Conservation (phyloP, 2,329 filamentous ascomycete genomes). For the Trichoderma simmonsii region DNA sequence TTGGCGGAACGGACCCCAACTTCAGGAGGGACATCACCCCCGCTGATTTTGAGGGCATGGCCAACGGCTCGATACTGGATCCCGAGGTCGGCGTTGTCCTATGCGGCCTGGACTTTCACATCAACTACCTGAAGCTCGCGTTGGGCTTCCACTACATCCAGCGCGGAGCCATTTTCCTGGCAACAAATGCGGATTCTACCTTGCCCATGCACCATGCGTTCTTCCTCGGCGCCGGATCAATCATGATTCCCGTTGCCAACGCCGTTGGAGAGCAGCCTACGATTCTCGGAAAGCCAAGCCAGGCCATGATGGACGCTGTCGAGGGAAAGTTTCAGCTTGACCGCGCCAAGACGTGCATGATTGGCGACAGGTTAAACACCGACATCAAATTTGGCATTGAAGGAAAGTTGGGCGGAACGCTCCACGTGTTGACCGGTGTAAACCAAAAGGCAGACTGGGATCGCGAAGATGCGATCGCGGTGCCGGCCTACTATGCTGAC, state of each 20-base stretch:
- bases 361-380: constrained; percentile 89
- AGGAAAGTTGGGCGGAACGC: constrained; percentile 82
- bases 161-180: constrained; percentile 79
- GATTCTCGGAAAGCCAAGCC: constrained; percentile 87
- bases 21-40: constrained; percentile 75
- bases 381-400: constrained; percentile 96
- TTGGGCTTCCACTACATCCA: constrained; percentile 83
- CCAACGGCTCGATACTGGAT: constrained; percentile 73
- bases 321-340: constrained; percentile 94
- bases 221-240: constrained; percentile 88
- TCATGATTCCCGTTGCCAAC: constrained; percentile 72
- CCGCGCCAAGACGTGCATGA: constrained; percentile 83
- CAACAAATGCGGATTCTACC: constrained; percentile 90
- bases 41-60: constrained; percentile 76
- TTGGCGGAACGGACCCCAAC: constrained; percentile 81
- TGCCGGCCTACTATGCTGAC: constrained; percentile 82
- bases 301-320: constrained; percentile 99
- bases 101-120: constrained; percentile 86
- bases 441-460: constrained; percentile 81
- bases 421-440: constrained; percentile 89
- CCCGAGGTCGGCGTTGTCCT: constrained; percentile 87
- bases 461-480: constrained; percentile 61
- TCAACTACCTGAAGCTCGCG: constrained; percentile 91
- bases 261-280: constrained; percentile 68
- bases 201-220: constrained; percentile 77